Base-by-base conservation (phyloP, 2,329 filamentous ascomycete genomes). In the Epichloe uncinata region DNA sequence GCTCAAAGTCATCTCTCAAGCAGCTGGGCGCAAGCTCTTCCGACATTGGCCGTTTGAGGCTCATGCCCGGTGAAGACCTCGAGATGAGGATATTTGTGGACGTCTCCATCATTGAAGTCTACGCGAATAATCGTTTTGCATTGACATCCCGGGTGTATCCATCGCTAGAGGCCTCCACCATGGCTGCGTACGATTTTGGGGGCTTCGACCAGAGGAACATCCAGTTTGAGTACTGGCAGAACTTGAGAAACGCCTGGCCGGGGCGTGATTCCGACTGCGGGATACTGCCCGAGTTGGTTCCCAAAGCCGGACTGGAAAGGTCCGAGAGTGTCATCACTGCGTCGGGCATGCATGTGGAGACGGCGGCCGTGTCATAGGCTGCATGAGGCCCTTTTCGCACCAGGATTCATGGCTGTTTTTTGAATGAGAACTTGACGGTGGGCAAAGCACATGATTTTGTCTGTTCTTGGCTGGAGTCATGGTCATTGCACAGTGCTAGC, bases 101-200 rank as follows among this genome's bases (percentile, higher is more conserved):
- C 47, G 54, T 51, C 16, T 57, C 56, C 11, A 42, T 56, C 13
- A 49, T 58, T n/a, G 57, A 58, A 34, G 15, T 58, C 8, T 58
- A 51, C 26, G 55, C 53, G 22, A 58, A 58, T 38, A 52, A 56
- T 26, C 51, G 56, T 16, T 57, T 57, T 20, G 57, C 56, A 15
- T 48, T 58, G 15, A 57, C 57, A 11, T 55, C 53, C 16, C 51
- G 57, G 11, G 52, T 58, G 20, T 58, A 57, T 44, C 57, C 55
- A 22, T 47, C 47, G 11, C 47, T 55, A 18, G 53, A 57, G 4
- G 35, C 11, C 13, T 50, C 51, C 3, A 52, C 11, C 9, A 20
- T 4, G 15, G 22, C 45, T 4, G 20, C 18, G 7, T 45, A 42
- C 26, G 51, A 52, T 5, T 50, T 52, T 20, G 48, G 48, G 11